These are phyloP conservation scores for Aureobasidium sp. DNA, from an alignment of 2,329 filamentous ascomycete genomes.

Conservation along the genomic window DNA sequence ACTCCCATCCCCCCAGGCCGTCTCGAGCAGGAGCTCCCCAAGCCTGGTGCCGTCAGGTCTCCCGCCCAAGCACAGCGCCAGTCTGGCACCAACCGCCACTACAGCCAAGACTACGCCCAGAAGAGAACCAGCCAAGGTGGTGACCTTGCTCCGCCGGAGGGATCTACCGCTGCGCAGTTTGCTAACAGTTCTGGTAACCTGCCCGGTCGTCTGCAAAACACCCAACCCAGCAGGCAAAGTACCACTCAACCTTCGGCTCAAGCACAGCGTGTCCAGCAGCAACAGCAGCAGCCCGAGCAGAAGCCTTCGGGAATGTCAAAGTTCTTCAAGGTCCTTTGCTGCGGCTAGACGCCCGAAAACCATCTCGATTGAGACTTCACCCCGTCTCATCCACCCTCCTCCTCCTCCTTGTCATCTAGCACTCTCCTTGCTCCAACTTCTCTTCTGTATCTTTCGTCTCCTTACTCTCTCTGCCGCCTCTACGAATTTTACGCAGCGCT, in stretches of 20 bases:
- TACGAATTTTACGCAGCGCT: constrained; percentile 5
- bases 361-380: background rate
- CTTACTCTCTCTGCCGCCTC: background rate
- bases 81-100: constrained; percentile 22
- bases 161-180: constrained; percentile 91
- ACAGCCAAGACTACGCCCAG: constrained; percentile 28
- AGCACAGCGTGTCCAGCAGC: constrained; percentile 24
- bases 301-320: constrained; percentile 82
- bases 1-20: constrained; percentile 38
- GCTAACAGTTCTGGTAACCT: constrained; percentile 90
- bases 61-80: constrained; percentile 56
- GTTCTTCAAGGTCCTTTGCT: constrained; percentile 87
- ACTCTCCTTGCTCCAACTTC: background rate
- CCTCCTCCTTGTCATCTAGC: background rate
- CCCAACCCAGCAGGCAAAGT: constrained; percentile 14
- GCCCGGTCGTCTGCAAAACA: constrained; percentile 29
- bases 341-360: constrained; percentile 45
- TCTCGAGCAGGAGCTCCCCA: constrained; percentile 41
- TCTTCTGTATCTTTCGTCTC: background rate
- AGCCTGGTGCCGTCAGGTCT: constrained; percentile 59
- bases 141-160: constrained; percentile 66
- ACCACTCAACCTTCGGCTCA: constrained; percentile 12
- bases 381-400: background rate
- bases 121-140: constrained; percentile 74
- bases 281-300: constrained; percentile 52